phyloP scores from a whole-genome alignment of 805 yeast species.

The Cyberlindnera galapagoensis region DNA sequence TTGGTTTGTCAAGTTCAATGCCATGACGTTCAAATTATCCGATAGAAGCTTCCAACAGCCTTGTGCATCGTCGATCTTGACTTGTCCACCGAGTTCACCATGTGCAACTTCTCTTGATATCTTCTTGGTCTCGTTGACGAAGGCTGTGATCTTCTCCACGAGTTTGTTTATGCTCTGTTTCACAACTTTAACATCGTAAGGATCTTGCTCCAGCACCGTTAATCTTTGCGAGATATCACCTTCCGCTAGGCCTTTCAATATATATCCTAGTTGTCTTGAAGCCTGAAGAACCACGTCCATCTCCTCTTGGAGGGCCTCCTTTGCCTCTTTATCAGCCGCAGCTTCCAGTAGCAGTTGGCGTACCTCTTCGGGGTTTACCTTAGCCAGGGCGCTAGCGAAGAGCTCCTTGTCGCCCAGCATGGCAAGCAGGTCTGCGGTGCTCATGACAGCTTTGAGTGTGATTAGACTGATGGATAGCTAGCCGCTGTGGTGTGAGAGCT shows the following conservation, averaged over 20 bases:
- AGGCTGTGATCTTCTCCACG: slow-evolving; percentile 73
- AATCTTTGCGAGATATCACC: slow-evolving; percentile 80
- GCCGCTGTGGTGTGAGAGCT: too few relatives aligned
- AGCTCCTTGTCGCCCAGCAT: slow-evolving; percentile 3
- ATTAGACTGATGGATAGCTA: too few relatives aligned
- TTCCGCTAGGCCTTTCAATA: slow-evolving; percentile 75
- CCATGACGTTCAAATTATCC: slow-evolving; percentile 88
- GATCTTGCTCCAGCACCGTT: slow-evolving; percentile 48
- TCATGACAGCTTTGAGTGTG: too few relatives aligned
- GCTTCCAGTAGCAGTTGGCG: slow-evolving; percentile 2
- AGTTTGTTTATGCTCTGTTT: slow-evolving; percentile 74
- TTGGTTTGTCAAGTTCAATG: slow-evolving; percentile 78
- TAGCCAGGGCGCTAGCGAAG: slow-evolving; percentile 4
- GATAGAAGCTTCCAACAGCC: slow-evolving; percentile 87
- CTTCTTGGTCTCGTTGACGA: slow-evolving; percentile 65
- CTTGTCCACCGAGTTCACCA: slow-evolving; percentile 86
- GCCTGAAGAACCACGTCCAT: not conserved
- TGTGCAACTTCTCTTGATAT: slow-evolving; percentile 88
- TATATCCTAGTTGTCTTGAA: slow-evolving; percentile 67
- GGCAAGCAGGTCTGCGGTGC: slow-evolving; percentile 4
- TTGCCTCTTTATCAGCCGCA: not conserved
- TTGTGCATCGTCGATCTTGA: slow-evolving; percentile 68
- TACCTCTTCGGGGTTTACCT: slow-evolving; percentile 6
- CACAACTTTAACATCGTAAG: slow-evolving; percentile 73
- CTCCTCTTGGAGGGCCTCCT: not conserved